phyloP scores from a whole-genome alignment of 2,329 filamentous ascomycete species.

The Pseudocercospora cruenta region DNA sequence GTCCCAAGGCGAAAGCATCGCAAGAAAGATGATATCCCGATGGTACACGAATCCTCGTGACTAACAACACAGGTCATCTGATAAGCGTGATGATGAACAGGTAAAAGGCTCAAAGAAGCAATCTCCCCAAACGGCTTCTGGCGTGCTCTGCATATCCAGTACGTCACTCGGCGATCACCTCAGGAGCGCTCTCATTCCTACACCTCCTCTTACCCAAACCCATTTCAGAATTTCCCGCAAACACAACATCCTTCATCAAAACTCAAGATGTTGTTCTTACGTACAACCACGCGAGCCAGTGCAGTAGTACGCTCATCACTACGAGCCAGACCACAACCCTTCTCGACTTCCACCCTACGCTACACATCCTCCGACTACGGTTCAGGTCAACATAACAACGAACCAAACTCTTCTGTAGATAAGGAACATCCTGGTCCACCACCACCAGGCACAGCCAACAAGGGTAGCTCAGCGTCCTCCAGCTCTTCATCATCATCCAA shows the following conservation, averaged over 20 bases:
- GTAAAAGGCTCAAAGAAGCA: conserved; percentile 12
- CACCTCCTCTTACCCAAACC: neutral
- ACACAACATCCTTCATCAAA: neutral
- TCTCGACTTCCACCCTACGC: conserved; percentile 8
- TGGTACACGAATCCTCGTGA: neutral
- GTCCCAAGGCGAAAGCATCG: neutral
- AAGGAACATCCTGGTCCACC: conserved; percentile 23
- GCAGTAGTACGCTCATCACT: neutral
- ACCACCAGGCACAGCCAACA: conserved; percentile 11
- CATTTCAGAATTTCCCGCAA: neutral
- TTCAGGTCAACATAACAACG: conserved; percentile 17
- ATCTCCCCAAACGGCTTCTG: conserved; percentile 1
- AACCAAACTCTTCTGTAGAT: conserved; percentile 13
- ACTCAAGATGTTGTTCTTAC: conserved; percentile 20
- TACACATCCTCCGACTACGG: conserved; percentile 19
- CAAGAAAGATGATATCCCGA: neutral
- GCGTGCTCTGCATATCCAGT: conserved; percentile 10
- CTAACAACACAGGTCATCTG: neutral
- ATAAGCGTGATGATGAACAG: neutral
- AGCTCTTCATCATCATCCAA: neutral
- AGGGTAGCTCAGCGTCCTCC: neutral
- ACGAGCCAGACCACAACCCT: conserved; percentile 1
- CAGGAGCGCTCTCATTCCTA: conserved; percentile 9
- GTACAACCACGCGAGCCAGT: conserved; percentile 11
- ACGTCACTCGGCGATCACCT: conserved; percentile 17